These are phyloP conservation scores for Cadophora sp. DNA, from an alignment of 2,329 filamentous ascomycete species.

Conservation along the genomic window DNA sequence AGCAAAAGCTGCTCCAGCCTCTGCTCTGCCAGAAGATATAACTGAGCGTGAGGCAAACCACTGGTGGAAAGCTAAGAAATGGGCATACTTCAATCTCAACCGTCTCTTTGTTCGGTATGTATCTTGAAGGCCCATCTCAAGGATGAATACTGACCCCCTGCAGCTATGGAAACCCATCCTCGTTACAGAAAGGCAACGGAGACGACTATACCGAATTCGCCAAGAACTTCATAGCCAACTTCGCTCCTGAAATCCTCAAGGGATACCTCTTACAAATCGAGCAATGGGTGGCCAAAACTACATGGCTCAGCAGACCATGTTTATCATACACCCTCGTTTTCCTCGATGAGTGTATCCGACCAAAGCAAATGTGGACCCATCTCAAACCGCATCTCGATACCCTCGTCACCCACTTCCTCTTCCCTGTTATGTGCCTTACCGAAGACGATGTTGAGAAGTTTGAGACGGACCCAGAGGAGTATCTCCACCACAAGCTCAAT, in stretches of 20 bases:
- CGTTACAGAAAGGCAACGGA: constrained; percentile 74
- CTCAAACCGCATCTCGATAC: constrained; percentile 93
- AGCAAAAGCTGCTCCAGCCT: constrained; percentile 80
- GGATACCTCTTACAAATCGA: constrained; percentile 94
- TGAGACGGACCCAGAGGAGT: constrained; percentile 92
- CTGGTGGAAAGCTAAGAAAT: constrained; percentile 99
- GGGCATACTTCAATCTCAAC: constrained; percentile 98
- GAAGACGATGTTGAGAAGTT: constrained; percentile 95
- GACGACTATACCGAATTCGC: constrained; percentile 83
- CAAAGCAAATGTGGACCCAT: constrained; percentile 95
- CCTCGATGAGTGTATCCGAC: constrained; percentile 95
- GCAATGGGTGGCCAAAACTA: constrained; percentile 93
- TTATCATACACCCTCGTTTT: constrained; percentile 94
- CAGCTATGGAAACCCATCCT: constrained; percentile 88
- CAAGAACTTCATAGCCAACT: constrained; percentile 87
- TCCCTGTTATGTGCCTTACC: constrained; percentile 91
- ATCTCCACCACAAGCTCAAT: constrained; percentile 95
- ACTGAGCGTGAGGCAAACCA: constrained; percentile 92
- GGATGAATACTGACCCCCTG: constrained; percentile 26
- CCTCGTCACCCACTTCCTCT: constrained; percentile 91
- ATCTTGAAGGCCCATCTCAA: not conserved
- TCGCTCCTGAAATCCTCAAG: constrained; percentile 95
- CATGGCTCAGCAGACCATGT: constrained; percentile 94
- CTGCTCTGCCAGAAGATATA: constrained; percentile 77
- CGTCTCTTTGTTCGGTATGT: constrained; percentile 87